Base-by-base conservation (phyloP, 768 basidiomycete species). In the Rossbeevera mucosa region DNA sequence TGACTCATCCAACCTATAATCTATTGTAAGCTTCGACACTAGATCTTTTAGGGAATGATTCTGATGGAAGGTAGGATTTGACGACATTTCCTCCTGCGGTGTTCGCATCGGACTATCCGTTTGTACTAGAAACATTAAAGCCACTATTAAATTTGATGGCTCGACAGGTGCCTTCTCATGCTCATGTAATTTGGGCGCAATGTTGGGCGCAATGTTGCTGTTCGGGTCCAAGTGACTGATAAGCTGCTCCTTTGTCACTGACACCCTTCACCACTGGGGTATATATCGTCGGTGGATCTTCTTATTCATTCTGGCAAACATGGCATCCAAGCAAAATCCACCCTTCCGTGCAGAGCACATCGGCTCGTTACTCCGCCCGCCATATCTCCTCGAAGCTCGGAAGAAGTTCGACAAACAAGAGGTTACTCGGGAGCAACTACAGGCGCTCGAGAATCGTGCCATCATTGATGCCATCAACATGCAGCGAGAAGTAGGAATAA, bases 291-390 rank as follows among this genome's bases (percentile, higher is more conserved):
- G 21, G 6, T 12, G 22, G 33, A 36, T 36, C 33, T 5, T 21
- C 7, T 12, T 21, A 6, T 30, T 6, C 5, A 9, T 31, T 26
- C 24, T 28, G 33, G 26, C 33, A 5, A 51, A 29, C 5, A 67
- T 67, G 62, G 13, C 47, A 1, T 21, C 47, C 5, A 67, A 60
- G 46, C 61, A 67, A 33, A 52, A 36, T 8, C 74, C 76, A 3
- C 76, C 76, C 25, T 75, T 75, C 64, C 70, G 74, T 21, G 74
- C 74, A 12, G 76, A 77, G 47, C 76, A 76, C 54, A 54, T 76
- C 13, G 76, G 76, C 30, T 76, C 74, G 7, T 61, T 77, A 28
- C 74, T 75, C 51, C 71, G 76, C 5, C 76, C 76, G 21, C 51
- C 55, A 7, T 58, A 65, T 47, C 71, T 77, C 13, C 72, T 76